Base-by-base conservation (phyloP, 1,284 basidiomycete genomes). In the Cutaneotrichosporon arboriforme region DNA sequence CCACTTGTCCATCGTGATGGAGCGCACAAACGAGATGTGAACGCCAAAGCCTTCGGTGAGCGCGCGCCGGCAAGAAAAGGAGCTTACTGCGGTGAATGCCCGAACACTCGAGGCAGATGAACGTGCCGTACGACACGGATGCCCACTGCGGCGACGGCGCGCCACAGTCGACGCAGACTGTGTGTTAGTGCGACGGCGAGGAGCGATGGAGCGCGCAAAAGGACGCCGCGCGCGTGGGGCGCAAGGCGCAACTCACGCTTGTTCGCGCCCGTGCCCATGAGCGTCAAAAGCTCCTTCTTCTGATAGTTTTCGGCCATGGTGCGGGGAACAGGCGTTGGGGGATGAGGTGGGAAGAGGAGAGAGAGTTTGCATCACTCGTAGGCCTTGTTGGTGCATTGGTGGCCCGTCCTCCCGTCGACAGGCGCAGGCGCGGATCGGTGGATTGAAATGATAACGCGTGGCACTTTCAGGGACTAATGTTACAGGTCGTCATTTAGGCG, bases 1-100 rank as follows among this genome's bases (percentile, higher is more conserved):
- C 91, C 91, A 96, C 65, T 90, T 87, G 76, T 94, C 91, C 91
- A 96, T 96, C 52, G 90, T 92, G 64, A 90, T 83, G 45, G 88
- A 91, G 67, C 90, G 81, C 50, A 94, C 88, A 76, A 93, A 93
- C 68, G 88, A 91, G 36, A 69, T 72, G 56, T 73, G 67, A 33
- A 64, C 66, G 37, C 71, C 71, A 45, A 73, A 70, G 13, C 71
- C 70, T 68, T 26, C 9, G 9, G 47, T 49, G 23, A 57, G 49
- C 15, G 18, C 10, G n/a, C 33, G 14, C n/a, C 34, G 26, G 18
- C 10, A 12, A 18, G 15, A 9, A 23, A 10, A 1, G 10, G 5
- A 14, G 50, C 70, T 59, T 86, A 46, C 88, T 85, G 76, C 92
- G 80, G 76, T 97, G 92, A 36, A 84, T 80, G 23, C 91, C 91